These are phyloP conservation scores for Colletotrichum falcatum DNA, from an alignment of 2,329 filamentous ascomycete species.

Conservation along the genomic window DNA sequence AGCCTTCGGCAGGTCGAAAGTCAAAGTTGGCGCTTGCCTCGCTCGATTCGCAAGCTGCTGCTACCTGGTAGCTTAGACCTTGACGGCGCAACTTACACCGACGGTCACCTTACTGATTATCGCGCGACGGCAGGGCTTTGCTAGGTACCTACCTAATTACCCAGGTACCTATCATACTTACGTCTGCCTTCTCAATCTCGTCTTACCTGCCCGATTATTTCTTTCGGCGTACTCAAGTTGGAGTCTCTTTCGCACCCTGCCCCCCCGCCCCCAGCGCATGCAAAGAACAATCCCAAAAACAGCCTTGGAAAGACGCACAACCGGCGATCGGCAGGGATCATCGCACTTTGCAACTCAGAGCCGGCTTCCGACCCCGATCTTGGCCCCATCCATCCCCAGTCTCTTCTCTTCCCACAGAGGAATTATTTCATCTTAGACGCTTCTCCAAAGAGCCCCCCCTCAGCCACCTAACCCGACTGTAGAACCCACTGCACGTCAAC, in stretches of 20 bases:
- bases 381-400: slow-evolving; percentile 8
- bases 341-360: slow-evolving; percentile 23
- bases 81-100: not conserved
- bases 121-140: not conserved
- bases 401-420: slow-evolving; percentile 5
- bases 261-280: not conserved
- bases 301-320: slow-evolving; percentile 13
- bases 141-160: not conserved
- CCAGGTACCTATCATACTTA: not conserved
- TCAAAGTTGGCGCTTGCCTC: slow-evolving; percentile 22
- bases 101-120: not conserved
- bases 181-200: not conserved
- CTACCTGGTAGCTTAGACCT: no score
- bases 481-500: slow-evolving; percentile 18
- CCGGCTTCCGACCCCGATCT: slow-evolving; percentile 38
- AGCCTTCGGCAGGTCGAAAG: slow-evolving; percentile 22
- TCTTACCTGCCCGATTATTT: not conserved
- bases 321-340: slow-evolving; percentile 31
- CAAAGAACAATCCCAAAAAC: not conserved
- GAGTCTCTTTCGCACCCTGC: not conserved
- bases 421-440: slow-evolving; percentile 8
- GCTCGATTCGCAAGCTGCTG: not conserved
- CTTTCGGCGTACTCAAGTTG: not conserved
- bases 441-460: slow-evolving; percentile 7
- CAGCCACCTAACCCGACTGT: not conserved